Evolutionary conservation across 345 rosid genomes (phyloP).

Genomic region (Populus tremula): DNA sequence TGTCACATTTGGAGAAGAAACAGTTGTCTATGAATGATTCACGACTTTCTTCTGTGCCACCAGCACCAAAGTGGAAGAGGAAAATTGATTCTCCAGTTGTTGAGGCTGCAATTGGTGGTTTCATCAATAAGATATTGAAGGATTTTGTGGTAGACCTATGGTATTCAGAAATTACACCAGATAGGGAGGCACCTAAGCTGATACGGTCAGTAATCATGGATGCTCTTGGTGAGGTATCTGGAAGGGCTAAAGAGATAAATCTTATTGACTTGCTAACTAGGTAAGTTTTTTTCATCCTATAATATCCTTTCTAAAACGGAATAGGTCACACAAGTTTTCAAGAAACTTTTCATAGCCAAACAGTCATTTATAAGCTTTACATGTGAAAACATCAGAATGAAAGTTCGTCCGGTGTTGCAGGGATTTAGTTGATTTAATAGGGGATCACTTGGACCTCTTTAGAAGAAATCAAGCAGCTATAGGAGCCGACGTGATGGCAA

Average conservation of each 20-base stretch:
- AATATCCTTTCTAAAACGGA: not conserved
- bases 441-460: conserved; percentile 86
- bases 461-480: conserved; percentile 88
- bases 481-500: conserved; percentile 86
- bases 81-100: conserved; percentile 79
- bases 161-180: conserved; percentile 90
- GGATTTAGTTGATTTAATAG: conserved; percentile 87
- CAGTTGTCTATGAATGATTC: conserved; percentile 74
- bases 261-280: conserved; percentile 84
- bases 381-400: conserved; percentile 4
- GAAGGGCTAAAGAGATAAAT: conserved; percentile 75
- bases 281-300: conserved; percentile 27
- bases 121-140: conserved; percentile 74
- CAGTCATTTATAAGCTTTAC: not conserved
- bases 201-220: conserved; percentile 81
- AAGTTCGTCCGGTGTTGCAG: conserved; percentile 45
- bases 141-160: conserved; percentile 85
- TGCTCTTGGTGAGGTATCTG: conserved; percentile 82
- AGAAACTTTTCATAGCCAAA: not conserved
- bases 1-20: conserved; percentile 63
- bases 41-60: conserved; percentile 53
- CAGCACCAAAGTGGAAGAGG: conserved; percentile 67
- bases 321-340: not conserved
- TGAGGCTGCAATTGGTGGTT: conserved; percentile 69
- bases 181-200: conserved; percentile 82